These are phyloP conservation scores for Tuber borchii DNA, from an alignment of 495 filamentous ascomycete genomes.

Conservation along the genomic window DNA sequence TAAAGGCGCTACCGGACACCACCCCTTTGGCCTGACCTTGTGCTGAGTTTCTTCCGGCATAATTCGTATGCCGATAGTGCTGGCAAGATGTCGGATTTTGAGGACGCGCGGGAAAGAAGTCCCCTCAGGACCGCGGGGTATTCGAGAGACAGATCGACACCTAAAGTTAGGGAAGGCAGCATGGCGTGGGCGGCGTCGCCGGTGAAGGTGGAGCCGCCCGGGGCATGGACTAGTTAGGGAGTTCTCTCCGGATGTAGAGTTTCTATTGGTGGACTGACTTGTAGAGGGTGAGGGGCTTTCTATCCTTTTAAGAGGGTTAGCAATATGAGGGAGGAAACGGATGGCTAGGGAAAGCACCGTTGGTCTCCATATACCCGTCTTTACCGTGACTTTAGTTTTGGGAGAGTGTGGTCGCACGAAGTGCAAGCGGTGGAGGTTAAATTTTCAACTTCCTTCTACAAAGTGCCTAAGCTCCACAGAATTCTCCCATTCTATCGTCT, in stretches of 20 bases:
- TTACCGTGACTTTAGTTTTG: too few species aligned
- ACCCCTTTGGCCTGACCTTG: conserved; percentile 50
- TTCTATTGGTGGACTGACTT: conserved; percentile 61
- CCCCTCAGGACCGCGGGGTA: conserved; percentile 50
- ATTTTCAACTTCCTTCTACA: too few species aligned
- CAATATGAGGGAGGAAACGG: neutral
- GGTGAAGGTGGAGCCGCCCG: conserved; percentile 54
- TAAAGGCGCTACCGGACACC: conserved; percentile 50
- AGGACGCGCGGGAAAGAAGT: conserved; percentile 46
- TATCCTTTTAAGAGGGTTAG: conserved; percentile 40
- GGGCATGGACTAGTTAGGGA: conserved; percentile 54
- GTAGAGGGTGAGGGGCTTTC: conserved; percentile 49
- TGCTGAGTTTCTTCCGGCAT: conserved; percentile 50
- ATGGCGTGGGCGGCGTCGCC: conserved; percentile 67
- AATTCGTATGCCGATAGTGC: conserved; percentile 44
- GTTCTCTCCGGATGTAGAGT: conserved; percentile 54
- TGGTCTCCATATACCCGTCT: conserved; percentile 50
- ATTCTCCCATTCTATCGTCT: too few species aligned
- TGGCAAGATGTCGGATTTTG: conserved; percentile 35
- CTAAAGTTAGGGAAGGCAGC: conserved; percentile 53
- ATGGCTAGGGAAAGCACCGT: conserved; percentile 2
- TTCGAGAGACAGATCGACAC: conserved; percentile 51
- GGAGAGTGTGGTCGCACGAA: too few species aligned
- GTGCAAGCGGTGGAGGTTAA: too few species aligned
- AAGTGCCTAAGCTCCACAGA: too few species aligned